Conservation (phyloP, 306 rosid species). For the Rosa rugosa region DNA sequence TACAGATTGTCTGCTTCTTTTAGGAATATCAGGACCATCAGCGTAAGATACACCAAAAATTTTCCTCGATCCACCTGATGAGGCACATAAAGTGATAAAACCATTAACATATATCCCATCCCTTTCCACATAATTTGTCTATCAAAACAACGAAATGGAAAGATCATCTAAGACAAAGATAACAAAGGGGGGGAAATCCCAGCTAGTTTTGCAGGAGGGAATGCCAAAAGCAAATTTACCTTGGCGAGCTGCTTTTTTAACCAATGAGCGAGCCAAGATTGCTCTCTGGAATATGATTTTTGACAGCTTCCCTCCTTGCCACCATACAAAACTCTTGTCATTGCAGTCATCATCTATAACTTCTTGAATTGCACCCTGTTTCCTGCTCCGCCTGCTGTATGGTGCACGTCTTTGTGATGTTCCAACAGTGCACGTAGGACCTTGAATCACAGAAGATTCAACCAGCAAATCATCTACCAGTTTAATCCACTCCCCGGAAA, state of each 20-base stretch:
- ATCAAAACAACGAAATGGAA: slow-evolving; percentile 8
- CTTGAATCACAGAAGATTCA: slow-evolving; percentile 60
- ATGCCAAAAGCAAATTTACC: slow-evolving; percentile 40
- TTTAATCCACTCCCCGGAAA: slow-evolving; percentile 81
- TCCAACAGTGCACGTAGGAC: slow-evolving; percentile 50
- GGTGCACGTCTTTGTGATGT: slow-evolving; percentile 70
- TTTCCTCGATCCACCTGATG: slow-evolving; percentile 71
- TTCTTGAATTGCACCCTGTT: slow-evolving; percentile 61
- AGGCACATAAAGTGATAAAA: slow-evolving; percentile 21
- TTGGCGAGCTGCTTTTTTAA: slow-evolving; percentile 81
- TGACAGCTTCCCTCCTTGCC: slow-evolving; percentile 76
- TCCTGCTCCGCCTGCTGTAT: slow-evolving; percentile 64
- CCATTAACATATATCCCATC: slow-evolving; percentile 18
- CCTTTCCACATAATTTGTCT: slow-evolving; percentile 3
- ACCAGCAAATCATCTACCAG: slow-evolving; percentile 73
- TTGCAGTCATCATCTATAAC: slow-evolving; percentile 39
- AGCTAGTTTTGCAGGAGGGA: slow-evolving; percentile 7
- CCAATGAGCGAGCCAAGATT: slow-evolving; percentile 53
- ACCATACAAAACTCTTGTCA: slow-evolving; percentile 61
- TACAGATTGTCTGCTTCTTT: slow-evolving; percentile 74
- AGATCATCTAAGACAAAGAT: background rate
- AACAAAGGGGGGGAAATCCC: background rate
- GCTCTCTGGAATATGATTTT: slow-evolving; percentile 77
- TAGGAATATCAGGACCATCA: slow-evolving; percentile 81
- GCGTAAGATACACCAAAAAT: slow-evolving; percentile 66